A percentile compares a stretch with the other conserved stretches of the same genome.
These are phyloP conservation scores for Plasmopara muralis DNA, from an alignment of 352 stramenopile species.

Conservation along the genomic window DNA sequence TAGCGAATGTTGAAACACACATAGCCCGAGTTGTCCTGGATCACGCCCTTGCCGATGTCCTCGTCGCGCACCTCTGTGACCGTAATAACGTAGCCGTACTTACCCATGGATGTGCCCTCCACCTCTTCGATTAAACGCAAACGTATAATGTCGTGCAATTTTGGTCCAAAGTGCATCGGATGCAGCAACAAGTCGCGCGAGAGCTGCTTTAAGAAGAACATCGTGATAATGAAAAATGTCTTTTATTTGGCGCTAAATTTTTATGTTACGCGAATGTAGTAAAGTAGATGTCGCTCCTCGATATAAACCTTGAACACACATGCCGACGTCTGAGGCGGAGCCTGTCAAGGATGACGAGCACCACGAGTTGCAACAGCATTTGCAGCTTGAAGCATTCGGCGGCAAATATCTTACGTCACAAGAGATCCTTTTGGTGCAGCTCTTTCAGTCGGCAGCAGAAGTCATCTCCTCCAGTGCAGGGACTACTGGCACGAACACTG, in stretches of 20 bases:
- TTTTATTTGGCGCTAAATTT: too few relatives aligned
- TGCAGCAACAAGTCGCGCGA: conserved; percentile 91
- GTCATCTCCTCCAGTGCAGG: conserved; percentile 3
- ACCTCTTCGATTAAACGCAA: conserved; percentile 94
- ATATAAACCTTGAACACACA: not conserved
- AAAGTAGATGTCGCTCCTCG: not conserved
- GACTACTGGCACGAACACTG: conserved; percentile 1
- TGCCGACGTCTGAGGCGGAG: conserved; percentile 7
- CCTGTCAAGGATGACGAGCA: conserved; percentile 44
- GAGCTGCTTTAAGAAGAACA: conserved; percentile 88
- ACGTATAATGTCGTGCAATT: conserved; percentile 94
- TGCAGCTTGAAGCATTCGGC: conserved; percentile 62
- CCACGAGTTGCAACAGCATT: conserved; percentile 58
- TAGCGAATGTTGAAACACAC: conserved; percentile 96
- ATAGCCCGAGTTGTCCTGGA: conserved; percentile 97
- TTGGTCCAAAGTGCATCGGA: conserved; percentile 94
- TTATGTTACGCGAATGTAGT: too few relatives aligned
- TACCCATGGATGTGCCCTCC: conserved; percentile 93
- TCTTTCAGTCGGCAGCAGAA: conserved; percentile 42
- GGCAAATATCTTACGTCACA: conserved; percentile 74
- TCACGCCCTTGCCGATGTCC: conserved; percentile 94
- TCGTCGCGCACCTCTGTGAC: conserved; percentile 95
- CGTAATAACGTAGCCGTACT: conserved; percentile 96
- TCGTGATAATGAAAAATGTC: conserved; percentile 10
- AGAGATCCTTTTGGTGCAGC: conserved; percentile 65